phyloP scores from a whole-genome alignment of 1,284 basidiomycete species.

The Fistulina hepatica region DNA sequence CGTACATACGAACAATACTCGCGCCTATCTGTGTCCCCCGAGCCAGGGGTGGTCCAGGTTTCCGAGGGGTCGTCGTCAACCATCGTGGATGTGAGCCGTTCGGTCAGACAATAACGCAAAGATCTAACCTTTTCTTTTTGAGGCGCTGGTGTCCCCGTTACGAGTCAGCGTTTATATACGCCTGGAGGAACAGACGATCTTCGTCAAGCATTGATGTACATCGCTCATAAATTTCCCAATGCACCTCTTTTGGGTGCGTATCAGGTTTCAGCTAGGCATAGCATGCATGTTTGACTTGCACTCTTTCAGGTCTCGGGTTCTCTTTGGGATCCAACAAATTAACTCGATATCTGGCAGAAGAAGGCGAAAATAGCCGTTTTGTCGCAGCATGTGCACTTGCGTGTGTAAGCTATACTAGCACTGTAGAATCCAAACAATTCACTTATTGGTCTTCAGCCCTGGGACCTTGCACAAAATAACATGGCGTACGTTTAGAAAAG shows the following conservation, averaged over 20 bases:
- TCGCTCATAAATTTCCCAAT: constrained; percentile 64
- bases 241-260: constrained; percentile 77
- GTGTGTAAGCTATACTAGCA: constrained; percentile 43
- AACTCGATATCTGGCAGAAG: constrained; percentile 82
- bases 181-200: constrained; percentile 84
- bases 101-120: constrained; percentile 2
- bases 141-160: constrained; percentile 79
- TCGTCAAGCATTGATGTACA: constrained; percentile 70
- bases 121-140: constrained; percentile 6
- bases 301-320: constrained; percentile 6
- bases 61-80: constrained; percentile 79
- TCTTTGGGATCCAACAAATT: constrained; percentile 81
- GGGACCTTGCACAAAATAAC: too few species aligned
- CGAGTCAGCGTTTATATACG: constrained; percentile 77
- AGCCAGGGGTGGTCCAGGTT: constrained; percentile 72
- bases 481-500: too few species aligned
- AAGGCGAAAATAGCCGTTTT: constrained; percentile 66
- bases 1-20: constrained; percentile 77
- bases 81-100: constrained; percentile 75
- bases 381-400: constrained; percentile 68
- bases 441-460: constrained; percentile 42
- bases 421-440: constrained; percentile 7
- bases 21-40: constrained; percentile 59
- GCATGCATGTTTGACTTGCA: constrained; percentile 1
- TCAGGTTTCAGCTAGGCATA: constrained; percentile 1